Conservation (phyloP, 2,329 filamentous ascomycete species). For the Ilyonectria robusta region DNA sequence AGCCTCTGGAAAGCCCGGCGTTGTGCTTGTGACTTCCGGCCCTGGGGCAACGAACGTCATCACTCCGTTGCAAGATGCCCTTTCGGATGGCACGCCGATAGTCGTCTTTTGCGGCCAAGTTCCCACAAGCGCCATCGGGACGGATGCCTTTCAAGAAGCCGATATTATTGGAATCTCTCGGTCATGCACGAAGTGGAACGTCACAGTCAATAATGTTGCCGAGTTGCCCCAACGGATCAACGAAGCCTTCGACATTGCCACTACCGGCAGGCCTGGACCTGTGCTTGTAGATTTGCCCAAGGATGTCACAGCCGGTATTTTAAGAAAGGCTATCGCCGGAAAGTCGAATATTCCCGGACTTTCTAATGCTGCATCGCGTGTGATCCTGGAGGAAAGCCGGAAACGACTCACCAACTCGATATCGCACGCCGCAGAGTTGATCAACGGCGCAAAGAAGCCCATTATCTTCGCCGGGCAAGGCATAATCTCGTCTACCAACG, state of each 20-base stretch:
- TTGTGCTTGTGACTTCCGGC: constrained; percentile 96
- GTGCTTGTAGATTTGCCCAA: constrained; percentile 97
- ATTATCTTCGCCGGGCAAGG: constrained; percentile 96
- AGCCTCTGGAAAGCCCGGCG: constrained; percentile 92
- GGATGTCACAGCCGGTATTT: constrained; percentile 90
- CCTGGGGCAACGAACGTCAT: constrained; percentile 97
- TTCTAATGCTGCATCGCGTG: constrained; percentile 87
- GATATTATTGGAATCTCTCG: constrained; percentile 95
- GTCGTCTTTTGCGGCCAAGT: constrained; percentile 98
- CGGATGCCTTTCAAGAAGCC: constrained; percentile 96
- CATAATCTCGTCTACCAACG: constrained; percentile 84
- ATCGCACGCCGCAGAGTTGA: constrained; percentile 81
- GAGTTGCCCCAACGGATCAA: constrained; percentile 95
- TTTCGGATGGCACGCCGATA: constrained; percentile 95
- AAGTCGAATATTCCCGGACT: constrained; percentile 77
- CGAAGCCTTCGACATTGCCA: constrained; percentile 98
- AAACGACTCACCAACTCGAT: constrained; percentile 83
- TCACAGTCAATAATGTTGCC: constrained; percentile 96
- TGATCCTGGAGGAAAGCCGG: constrained; percentile 78
- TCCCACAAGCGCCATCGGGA: constrained; percentile 88
- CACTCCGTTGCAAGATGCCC: constrained; percentile 95
- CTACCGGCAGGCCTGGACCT: constrained; percentile 91
- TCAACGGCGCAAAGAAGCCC: constrained; percentile 93
- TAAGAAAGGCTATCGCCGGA: constrained; percentile 84
- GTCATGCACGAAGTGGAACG: constrained; percentile 98